Evolutionary conservation across 441 rosid species (phyloP).

Genomic region (Dalechampia spathulata): DNA sequence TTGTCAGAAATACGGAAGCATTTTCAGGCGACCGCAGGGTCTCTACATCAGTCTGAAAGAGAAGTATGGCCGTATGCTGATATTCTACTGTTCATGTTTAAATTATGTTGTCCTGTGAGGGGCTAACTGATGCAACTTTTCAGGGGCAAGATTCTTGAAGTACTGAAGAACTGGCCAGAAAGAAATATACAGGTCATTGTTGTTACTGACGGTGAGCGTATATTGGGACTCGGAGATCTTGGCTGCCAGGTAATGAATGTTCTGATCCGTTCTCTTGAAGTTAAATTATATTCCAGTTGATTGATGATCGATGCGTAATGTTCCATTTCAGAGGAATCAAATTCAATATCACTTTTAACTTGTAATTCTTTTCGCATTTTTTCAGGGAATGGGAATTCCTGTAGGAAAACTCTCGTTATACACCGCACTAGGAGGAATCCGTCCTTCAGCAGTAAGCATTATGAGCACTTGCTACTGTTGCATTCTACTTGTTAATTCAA

Average conservation of each 20-base stretch:
- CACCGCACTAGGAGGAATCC: slow-evolving; percentile 86
- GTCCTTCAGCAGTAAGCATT: slow-evolving; percentile 76
- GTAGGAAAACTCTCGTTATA: slow-evolving; percentile 90
- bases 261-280: not conserved
- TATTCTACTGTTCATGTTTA: slow-evolving; percentile 6
- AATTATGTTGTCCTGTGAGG: slow-evolving; percentile 8
- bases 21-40: slow-evolving; percentile 91
- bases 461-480: not conserved
- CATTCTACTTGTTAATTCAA: not conserved
- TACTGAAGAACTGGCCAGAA: slow-evolving; percentile 88
- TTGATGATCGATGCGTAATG: no score
- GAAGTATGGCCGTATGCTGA: slow-evolving; percentile 37
- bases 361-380: slow-evolving; percentile 2
- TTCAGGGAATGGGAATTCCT: slow-evolving; percentile 96
- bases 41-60: slow-evolving; percentile 91
- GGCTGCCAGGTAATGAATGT: slow-evolving; percentile 73
- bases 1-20: slow-evolving; percentile 96
- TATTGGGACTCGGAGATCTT: slow-evolving; percentile 93
- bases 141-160: slow-evolving; percentile 86
- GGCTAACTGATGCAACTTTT: slow-evolving; percentile 7
- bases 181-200: slow-evolving; percentile 85
- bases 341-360: slow-evolving; percentile 3
- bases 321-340: not conserved
- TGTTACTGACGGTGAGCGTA: slow-evolving; percentile 93
- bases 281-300: not conserved